A percentile compares a stretch with the other conserved stretches of the same genome.
These are phyloP conservation scores for Taphrina confusa DNA, from an alignment of 1,139 yeast genomes.

Conservation along the genomic window DNA sequence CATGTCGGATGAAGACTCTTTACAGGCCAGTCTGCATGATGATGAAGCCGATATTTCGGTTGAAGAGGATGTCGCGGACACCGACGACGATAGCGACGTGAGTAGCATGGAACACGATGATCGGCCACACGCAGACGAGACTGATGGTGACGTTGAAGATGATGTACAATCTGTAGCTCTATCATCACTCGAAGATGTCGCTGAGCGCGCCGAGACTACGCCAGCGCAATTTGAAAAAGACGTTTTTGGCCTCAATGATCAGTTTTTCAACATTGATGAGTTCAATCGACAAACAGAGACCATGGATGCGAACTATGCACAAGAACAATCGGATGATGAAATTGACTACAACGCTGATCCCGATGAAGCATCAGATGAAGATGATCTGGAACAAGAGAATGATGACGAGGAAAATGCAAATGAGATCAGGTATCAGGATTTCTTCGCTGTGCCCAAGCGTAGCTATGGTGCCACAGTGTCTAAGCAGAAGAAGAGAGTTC, in stretches of 20 bases:
- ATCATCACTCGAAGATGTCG: slow-evolving; percentile 13
- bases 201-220: slow-evolving; percentile 37
- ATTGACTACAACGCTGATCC: slow-evolving; percentile 36
- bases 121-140: slow-evolving; percentile 38
- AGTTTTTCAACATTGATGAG: slow-evolving; percentile 79
- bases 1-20: slow-evolving; percentile 42
- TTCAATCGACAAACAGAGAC: slow-evolving; percentile 79
- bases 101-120: slow-evolving; percentile 13
- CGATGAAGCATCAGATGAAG: slow-evolving; percentile 37
- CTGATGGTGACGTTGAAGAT: slow-evolving; percentile 28
- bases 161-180: too few relatives aligned
- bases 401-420: slow-evolving; percentile 41
- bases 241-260: slow-evolving; percentile 74
- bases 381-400: slow-evolving; percentile 40
- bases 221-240: slow-evolving; percentile 47
- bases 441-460: slow-evolving; percentile 48
- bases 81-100: slow-evolving; percentile 6
- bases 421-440: slow-evolving; percentile 48
- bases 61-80: slow-evolving; percentile 41
- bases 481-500: slow-evolving; percentile 35
- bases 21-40: slow-evolving; percentile 42
- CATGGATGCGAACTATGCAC: slow-evolving; percentile 30
- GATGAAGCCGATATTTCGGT: slow-evolving; percentile 43
- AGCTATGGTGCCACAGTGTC: slow-evolving; percentile 10
- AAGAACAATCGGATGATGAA: slow-evolving; percentile 34